Evolutionary conservation across 2,329 filamentous ascomycete species (phyloP).

Genomic region (Pyrenochaeta sp.): DNA sequence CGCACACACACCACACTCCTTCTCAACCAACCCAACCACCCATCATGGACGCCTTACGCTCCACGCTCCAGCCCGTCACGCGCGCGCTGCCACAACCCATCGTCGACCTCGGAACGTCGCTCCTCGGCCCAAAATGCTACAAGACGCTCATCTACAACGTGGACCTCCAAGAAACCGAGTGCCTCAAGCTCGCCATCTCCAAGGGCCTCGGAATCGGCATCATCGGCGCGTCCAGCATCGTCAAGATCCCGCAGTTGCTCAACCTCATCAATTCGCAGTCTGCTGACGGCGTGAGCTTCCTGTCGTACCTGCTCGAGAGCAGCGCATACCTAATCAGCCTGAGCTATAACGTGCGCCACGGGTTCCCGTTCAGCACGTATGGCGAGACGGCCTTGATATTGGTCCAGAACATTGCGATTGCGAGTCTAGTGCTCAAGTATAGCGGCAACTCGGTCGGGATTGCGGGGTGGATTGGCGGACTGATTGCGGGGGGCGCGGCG

Average conservation of each 20-base stretch:
- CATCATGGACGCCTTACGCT: constrained; percentile 55
- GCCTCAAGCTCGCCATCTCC: constrained; percentile 87
- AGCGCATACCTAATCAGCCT: constrained; percentile 85
- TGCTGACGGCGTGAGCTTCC: constrained; percentile 83
- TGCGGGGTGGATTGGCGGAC: constrained; percentile 77
- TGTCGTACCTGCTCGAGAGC: constrained; percentile 93
- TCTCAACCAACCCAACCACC: constrained; percentile 6
- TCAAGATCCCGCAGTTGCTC: constrained; percentile 96
- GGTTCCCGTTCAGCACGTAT: constrained; percentile 95
- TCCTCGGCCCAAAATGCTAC: constrained; percentile 88
- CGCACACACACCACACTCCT: constrained; percentile 12
- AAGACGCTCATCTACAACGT: constrained; percentile 83
- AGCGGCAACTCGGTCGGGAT: constrained; percentile 72
- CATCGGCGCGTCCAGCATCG: constrained; percentile 85
- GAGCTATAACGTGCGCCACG: constrained; percentile 89
- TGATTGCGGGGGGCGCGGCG: constrained; percentile 73
- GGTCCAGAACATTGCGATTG: constrained; percentile 90
- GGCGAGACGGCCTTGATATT: constrained; percentile 94
- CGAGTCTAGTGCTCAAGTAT: constrained; percentile 84
- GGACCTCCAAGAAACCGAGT: constrained; percentile 76
- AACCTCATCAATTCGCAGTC: constrained; percentile 86
- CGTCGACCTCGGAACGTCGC: constrained; percentile 47
- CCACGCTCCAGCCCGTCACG: constrained; percentile 53
- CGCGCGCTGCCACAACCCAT: constrained; percentile 53
- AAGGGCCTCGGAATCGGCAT: constrained; percentile 95